A percentile compares a stretch with the other conserved stretches of the same genome.
Conservation (phyloP, 1,284 basidiomycete species). For the Moesziomyces sp. region DNA sequence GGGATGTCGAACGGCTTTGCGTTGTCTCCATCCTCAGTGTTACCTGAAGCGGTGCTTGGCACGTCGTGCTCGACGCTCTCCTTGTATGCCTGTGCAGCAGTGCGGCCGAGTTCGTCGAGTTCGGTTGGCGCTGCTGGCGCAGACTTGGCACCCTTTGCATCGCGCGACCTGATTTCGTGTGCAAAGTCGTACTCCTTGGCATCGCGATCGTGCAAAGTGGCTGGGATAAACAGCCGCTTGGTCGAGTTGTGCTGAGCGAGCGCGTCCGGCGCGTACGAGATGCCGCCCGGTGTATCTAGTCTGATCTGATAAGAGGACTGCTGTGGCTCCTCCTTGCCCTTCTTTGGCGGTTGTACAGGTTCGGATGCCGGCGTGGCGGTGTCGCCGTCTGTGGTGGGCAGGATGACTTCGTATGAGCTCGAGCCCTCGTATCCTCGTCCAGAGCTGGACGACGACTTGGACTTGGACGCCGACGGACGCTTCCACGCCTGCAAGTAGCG, state of each 20-base stretch:
- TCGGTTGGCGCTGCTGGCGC: not conserved
- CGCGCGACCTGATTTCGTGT: conserved; percentile 30
- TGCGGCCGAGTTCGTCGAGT: conserved; percentile 23
- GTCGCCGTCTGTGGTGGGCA: conserved; percentile 29
- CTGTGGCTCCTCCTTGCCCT: conserved; percentile 13
- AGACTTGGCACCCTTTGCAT: conserved; percentile 2
- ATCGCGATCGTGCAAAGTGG: conserved; percentile 25
- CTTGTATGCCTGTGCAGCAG: conserved; percentile 42
- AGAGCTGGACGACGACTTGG: conserved; percentile 12
- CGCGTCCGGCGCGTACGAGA: conserved; percentile 61
- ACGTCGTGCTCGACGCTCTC: conserved; percentile 23
- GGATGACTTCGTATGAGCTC: conserved; percentile 32
- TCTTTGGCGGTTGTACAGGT: not conserved
- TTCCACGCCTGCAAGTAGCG: conserved; percentile 56
- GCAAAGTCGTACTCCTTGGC: conserved; percentile 47
- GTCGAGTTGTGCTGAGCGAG: conserved; percentile 55
- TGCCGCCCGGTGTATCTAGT: conserved; percentile 62
- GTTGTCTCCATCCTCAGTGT: not conserved
- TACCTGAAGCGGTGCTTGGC: not conserved
- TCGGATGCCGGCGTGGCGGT: conserved; percentile 14
- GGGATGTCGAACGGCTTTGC: conserved; percentile 22
- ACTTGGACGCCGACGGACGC: conserved; percentile 30
- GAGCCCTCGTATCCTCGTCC: conserved; percentile 16
- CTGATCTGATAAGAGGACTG: conserved; percentile 50
- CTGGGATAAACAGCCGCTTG: conserved; percentile 60